These are phyloP conservation scores for Diaporthe ilicicola DNA, from an alignment of 2,329 filamentous ascomycete genomes.

Conservation along the genomic window DNA sequence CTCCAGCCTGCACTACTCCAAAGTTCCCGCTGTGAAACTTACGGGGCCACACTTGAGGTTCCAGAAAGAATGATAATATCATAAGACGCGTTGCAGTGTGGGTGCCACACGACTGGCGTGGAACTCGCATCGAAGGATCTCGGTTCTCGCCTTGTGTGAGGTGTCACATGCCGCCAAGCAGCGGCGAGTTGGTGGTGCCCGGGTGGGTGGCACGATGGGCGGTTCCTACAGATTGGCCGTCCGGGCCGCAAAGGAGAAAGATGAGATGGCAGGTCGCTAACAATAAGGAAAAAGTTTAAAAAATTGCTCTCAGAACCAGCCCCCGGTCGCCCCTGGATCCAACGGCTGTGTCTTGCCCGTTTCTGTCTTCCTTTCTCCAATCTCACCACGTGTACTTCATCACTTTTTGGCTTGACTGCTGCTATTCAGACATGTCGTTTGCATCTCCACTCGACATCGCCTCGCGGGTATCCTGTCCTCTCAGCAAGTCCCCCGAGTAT, in stretches of 20 bases:
- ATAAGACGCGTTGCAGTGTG: background rate
- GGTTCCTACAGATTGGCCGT: background rate
- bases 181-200: background rate
- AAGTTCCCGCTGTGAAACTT: background rate
- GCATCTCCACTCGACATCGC: background rate
- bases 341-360: background rate
- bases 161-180: slow-evolving; percentile 15
- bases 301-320: background rate
- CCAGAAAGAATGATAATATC: too few species aligned
- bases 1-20: background rate
- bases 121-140: background rate
- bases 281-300: slow-evolving; percentile 10
- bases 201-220: background rate
- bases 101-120: background rate
- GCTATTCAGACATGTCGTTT: slow-evolving; percentile 1
- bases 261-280: slow-evolving; percentile 5
- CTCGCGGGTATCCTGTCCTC: background rate
- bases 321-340: background rate
- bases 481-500: background rate
- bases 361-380: background rate
- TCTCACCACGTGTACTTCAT: background rate
- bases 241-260: slow-evolving; percentile 15
- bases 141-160: slow-evolving; percentile 2
- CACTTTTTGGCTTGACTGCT: background rate
- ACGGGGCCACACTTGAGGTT: too few species aligned